These are phyloP conservation scores for Schwanniomyces polymorphus DNA, from an alignment of 805 yeast species.

Conservation along the genomic window DNA sequence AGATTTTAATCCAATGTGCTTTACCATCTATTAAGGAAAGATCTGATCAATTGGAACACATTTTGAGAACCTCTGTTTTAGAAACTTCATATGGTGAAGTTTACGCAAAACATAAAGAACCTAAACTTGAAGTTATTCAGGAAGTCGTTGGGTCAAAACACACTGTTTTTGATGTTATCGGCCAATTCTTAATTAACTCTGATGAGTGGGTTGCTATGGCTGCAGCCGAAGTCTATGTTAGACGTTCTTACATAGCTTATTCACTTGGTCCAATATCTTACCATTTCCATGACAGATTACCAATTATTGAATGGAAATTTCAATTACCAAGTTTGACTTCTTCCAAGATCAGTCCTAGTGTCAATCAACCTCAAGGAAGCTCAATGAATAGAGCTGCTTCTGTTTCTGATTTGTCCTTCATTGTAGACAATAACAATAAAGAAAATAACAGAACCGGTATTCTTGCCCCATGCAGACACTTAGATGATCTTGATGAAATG, in stretches of 20 bases:
- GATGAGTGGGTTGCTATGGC: slow-evolving; percentile 93
- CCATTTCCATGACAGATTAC: slow-evolving; percentile 52
- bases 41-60: slow-evolving; percentile 96
- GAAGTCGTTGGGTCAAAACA: slow-evolving; percentile 96
- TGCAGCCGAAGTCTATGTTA: slow-evolving; percentile 93
- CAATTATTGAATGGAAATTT: slow-evolving; percentile 86
- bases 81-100: slow-evolving; percentile 87
- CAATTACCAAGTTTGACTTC: slow-evolving; percentile 72
- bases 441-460: slow-evolving; percentile 82
- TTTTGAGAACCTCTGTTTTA: slow-evolving; percentile 86
- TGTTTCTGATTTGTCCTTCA: slow-evolving; percentile 86
- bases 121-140: slow-evolving; percentile 74
- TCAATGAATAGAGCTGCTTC: slow-evolving; percentile 82
- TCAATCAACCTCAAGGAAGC: slow-evolving; percentile 34
- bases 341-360: slow-evolving; percentile 71
- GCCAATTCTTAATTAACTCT: slow-evolving; percentile 80
- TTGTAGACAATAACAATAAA: slow-evolving; percentile 67
- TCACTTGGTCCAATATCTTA: slow-evolving; percentile 76
- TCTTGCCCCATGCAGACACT: slow-evolving; percentile 73
- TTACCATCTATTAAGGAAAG: slow-evolving; percentile 95
- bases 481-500: slow-evolving; percentile 89
- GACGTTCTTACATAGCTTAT: slow-evolving; percentile 97
- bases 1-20: slow-evolving; percentile 93
- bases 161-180: slow-evolving; percentile 92
- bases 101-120: slow-evolving; percentile 72